These are phyloP conservation scores for Pseudisothecium myosuroides DNA, from an alignment of 225 moss, liverwort and hornwort species.

Conservation along the genomic window DNA sequence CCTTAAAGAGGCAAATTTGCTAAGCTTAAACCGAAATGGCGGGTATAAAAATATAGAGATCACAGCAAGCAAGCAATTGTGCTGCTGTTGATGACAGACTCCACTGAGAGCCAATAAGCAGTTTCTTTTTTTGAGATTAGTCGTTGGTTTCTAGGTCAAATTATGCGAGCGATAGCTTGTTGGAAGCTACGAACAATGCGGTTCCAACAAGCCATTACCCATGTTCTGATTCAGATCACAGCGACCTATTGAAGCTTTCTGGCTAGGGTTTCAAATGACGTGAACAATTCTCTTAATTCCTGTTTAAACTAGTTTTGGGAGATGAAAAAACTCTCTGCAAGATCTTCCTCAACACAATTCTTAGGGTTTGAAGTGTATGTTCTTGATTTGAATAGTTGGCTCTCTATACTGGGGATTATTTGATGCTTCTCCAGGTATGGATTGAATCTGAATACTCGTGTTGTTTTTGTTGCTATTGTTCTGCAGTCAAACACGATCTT, in stretches of 20 bases:
- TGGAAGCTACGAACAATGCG: background rate
- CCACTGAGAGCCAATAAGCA: background rate
- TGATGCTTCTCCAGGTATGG: background rate
- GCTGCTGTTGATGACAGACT: background rate
- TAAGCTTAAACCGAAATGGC: background rate
- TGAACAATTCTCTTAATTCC: background rate
- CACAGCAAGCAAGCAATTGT: background rate
- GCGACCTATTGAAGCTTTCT: background rate
- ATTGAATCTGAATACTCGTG: background rate
- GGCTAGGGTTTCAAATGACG: background rate
- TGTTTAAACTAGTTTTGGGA: background rate
- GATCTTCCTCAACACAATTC: background rate
- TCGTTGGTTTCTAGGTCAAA: background rate
- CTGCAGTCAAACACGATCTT: slow-evolving; percentile 87
- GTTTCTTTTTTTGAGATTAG: background rate
- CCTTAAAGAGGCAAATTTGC: background rate
- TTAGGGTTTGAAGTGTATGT: background rate
- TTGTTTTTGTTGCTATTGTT: background rate
- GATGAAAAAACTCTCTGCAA: background rate
- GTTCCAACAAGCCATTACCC: background rate
- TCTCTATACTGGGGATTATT: background rate
- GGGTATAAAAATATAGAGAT: background rate
- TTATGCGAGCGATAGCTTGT: background rate
- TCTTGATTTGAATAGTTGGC: background rate
- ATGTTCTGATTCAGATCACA: background rate